Evolutionary conservation across 305 asterid genomes (phyloP).

Genomic region (Withania somnifera): DNA sequence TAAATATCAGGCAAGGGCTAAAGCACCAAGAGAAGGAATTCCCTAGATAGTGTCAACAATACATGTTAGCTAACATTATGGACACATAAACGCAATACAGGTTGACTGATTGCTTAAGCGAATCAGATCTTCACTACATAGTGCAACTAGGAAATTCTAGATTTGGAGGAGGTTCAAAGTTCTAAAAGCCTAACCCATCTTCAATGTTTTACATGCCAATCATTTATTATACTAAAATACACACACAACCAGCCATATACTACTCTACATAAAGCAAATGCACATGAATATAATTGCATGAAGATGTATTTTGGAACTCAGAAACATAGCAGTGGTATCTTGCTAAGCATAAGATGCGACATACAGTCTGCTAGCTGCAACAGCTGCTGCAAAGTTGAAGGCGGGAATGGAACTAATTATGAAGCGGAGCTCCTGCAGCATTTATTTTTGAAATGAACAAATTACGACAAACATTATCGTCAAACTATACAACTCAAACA

Average conservation of each 20-base stretch:
- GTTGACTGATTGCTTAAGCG: neutral
- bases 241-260: neutral
- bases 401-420: slow-evolving; percentile 85
- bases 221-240: neutral
- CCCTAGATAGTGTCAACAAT: neutral
- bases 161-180: neutral
- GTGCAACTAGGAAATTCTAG: neutral
- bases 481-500: slow-evolving; percentile 8
- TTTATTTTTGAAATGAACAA: slow-evolving; percentile 8
- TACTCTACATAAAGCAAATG: neutral
- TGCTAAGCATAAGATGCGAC: slow-evolving; percentile 12
- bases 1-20: neutral
- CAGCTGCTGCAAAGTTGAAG: slow-evolving; percentile 84
- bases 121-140: neutral
- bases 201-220: neutral
- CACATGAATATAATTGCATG: neutral
- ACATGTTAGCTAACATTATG: neutral
- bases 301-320: neutral
- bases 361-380: slow-evolving; percentile 91
- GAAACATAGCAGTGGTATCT: neutral
- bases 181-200: neutral
- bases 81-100: neutral
- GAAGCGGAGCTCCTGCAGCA: slow-evolving; percentile 91
- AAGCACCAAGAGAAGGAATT: neutral
- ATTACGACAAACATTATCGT: slow-evolving; percentile 1